Conservation (phyloP, 495 filamentous ascomycete genomes). For the Letharia columbiana region DNA sequence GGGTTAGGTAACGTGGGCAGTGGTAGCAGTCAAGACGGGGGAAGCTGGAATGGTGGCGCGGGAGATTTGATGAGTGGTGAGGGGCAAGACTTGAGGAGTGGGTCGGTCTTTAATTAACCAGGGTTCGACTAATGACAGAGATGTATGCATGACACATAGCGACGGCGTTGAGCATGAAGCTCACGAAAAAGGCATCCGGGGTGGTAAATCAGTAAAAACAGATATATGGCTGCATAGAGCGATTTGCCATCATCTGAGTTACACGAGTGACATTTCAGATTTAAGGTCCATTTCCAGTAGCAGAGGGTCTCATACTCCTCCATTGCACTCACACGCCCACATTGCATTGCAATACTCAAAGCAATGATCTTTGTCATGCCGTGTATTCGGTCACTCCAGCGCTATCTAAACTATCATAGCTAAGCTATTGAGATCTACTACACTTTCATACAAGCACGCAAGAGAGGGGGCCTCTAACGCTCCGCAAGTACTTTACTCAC, state of each 20-base stretch:
- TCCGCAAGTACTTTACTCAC: constrained; percentile 5
- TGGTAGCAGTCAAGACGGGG: constrained; percentile 10
- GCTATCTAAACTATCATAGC: constrained; percentile 17
- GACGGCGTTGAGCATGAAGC: constrained; percentile 15
- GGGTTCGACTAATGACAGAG: neutral
- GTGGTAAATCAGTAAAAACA: neutral
- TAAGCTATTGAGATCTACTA: constrained; percentile 3
- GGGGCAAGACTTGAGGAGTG: constrained; percentile 1
- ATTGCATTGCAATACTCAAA: neutral
- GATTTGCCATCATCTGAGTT: neutral
- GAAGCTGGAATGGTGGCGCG: constrained; percentile 1
- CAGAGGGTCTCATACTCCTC: neutral
- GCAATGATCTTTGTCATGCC: neutral
- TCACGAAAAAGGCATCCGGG: neutral
- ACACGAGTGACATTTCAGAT: neutral
- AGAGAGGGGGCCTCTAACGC: constrained; percentile 1
- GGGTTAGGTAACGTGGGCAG: constrained; percentile 7
- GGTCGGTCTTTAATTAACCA: neutral
- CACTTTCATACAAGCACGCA: constrained; percentile 1
- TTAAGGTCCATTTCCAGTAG: neutral
- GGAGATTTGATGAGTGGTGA: constrained; percentile 12
- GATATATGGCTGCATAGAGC: neutral
- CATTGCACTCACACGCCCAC: neutral
- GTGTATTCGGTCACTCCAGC: constrained; percentile 15
- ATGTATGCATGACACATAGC: constrained; percentile 3